These are phyloP conservation scores for Actinomortierella ambigua DNA, from an alignment of 371 early-diverging fungal species.

Conservation along the genomic window DNA sequence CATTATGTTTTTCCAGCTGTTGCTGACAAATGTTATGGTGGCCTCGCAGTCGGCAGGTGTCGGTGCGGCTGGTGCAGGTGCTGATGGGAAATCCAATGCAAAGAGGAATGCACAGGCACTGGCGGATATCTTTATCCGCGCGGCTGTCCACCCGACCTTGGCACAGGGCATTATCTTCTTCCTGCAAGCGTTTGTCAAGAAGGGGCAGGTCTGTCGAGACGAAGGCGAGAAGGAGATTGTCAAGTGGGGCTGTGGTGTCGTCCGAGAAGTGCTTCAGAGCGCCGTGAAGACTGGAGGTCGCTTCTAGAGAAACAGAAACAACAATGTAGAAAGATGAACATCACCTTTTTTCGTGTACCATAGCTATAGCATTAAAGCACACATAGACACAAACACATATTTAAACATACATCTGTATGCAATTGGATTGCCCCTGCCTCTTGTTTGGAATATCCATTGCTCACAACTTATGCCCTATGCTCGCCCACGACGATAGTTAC, in stretches of 20 bases:
- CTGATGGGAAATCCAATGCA: constrained; percentile 12
- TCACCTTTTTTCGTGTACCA: too few relatives aligned
- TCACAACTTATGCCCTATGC: too few relatives aligned
- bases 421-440: too few relatives aligned
- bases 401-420: too few relatives aligned
- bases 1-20: constrained; percentile 69
- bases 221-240: constrained; percentile 60
- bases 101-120: constrained; percentile 55
- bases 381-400: too few relatives aligned
- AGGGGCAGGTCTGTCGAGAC: constrained; percentile 47
- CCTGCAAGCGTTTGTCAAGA: constrained; percentile 67
- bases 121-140: constrained; percentile 63
- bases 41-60: constrained; percentile 29
- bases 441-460: too few relatives aligned
- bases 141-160: constrained; percentile 62
- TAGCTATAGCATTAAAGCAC: too few relatives aligned
- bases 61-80: constrained; percentile 6
- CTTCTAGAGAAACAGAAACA: constrained; percentile 12
- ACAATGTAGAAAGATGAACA: too few relatives aligned
- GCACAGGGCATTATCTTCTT: constrained; percentile 78
- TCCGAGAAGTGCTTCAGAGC: constrained; percentile 60
- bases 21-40: constrained; percentile 58
- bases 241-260: constrained; percentile 66
- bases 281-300: constrained; percentile 48
- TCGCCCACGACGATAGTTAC: too few relatives aligned